A percentile compares a stretch with the other conserved stretches of the same genome.
These are phyloP conservation scores for Neofusicoccum laricinum DNA, from an alignment of 2,329 filamentous ascomycete genomes.

Conservation along the genomic window DNA sequence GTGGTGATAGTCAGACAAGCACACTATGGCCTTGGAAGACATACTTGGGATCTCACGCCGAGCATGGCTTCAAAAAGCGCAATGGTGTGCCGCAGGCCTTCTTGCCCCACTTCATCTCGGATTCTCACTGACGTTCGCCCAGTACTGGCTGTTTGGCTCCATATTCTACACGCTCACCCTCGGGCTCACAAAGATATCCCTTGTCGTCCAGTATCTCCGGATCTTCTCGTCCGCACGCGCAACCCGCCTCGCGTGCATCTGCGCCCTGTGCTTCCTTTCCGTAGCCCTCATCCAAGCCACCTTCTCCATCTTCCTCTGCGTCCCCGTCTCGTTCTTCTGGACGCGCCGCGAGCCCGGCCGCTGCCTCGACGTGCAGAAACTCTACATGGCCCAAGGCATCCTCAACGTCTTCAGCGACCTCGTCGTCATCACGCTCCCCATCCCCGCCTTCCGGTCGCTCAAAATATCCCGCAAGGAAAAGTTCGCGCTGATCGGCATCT, in stretches of 20 bases:
- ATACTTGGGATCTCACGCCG: too few relatives aligned
- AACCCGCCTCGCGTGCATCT: neutral
- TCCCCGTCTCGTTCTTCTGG: neutral
- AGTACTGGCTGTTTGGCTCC: neutral
- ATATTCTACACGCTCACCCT: neutral
- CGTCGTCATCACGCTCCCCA: neutral
- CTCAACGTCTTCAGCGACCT: neutral
- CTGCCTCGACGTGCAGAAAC: neutral
- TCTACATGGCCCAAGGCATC: neutral
- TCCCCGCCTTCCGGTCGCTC: neutral
- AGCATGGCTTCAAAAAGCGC: too few relatives aligned
- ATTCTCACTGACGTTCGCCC: too few relatives aligned
- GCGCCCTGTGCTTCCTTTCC: constrained; percentile 59
- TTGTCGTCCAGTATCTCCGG: neutral
- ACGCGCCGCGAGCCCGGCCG: neutral
- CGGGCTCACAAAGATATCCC: neutral
- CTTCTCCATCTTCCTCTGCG: constrained; percentile 72
- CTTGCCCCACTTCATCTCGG: too few relatives aligned
- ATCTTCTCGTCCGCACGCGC: neutral
- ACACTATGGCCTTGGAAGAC: too few relatives aligned
- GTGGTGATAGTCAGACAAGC: too few relatives aligned
- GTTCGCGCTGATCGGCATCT: neutral
- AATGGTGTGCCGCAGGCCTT: too few relatives aligned
- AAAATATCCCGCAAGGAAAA: neutral
- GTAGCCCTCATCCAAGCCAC: constrained; percentile 72